Evolutionary conservation across 768 basidiomycete genomes (phyloP), one percentile per base, ranked within the genome.

Genomic region (Epithele typhae): DNA sequence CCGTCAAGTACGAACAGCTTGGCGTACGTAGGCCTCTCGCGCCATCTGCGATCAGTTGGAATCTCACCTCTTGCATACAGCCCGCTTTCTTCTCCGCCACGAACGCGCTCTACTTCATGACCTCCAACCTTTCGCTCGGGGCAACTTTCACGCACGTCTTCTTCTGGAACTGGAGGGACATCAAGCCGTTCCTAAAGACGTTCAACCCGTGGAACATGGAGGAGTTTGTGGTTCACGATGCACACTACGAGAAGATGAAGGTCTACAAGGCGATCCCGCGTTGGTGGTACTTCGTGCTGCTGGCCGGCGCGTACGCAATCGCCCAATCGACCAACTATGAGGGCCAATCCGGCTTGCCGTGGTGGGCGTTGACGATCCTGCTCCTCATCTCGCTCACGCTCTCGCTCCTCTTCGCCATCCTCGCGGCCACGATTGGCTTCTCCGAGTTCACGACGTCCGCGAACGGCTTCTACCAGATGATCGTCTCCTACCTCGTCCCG

Each of bases 191-290:
- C 57, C 55, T 67, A 46, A 54, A 56, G 46, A 54, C 63, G 24
- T 51, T 67, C 42, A 65, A 65, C 55, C 65, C 65, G 36, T 65
- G 64, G 66, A 65, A 61, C 61, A 57, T 56, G 49, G 46, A 50
- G 15, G 41, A 51, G 24, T 48, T 55, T 23, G 55, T 57, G 34
- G 58, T 65, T 12, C 58, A 67, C 55, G 65, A 67, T 34, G 74
- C 77, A 24, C 81, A 83, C 59, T 73, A 74, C 25, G 69, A 65
- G 25, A 75, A 79, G 59, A 82, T 82, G 79, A 72, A 75, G 61
- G 67, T 61, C 4, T 61, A 64, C 56, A 56, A 59, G 51, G 59
- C 73, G 52, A 74, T 76, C 5, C 75, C 75, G 3, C 69, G 71
- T 59, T 75, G 72, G 71, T 78, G 77, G 77, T 78, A 75, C 58